Evolutionary conservation across 805 yeast species (phyloP).

Genomic region (Naumovozyma baii): DNA sequence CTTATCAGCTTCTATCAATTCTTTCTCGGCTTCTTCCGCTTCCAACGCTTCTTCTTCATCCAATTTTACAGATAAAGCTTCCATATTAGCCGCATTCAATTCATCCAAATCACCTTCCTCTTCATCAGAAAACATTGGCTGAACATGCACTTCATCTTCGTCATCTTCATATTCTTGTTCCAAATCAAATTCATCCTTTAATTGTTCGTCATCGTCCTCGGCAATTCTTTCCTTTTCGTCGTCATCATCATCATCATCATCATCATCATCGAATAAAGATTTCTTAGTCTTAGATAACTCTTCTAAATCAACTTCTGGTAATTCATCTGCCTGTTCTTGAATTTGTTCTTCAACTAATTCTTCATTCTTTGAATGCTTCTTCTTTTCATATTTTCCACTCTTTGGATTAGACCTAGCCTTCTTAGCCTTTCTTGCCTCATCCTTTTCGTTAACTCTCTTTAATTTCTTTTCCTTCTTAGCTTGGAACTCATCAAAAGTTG

Average conservation of each 20-base stretch:
- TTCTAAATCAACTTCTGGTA: slow-evolving; percentile 60
- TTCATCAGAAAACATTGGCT: slow-evolving; percentile 74
- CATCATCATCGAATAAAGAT: slow-evolving; percentile 59
- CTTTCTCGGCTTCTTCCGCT: slow-evolving; percentile 54
- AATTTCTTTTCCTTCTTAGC: slow-evolving; percentile 36
- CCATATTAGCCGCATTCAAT: slow-evolving; percentile 76
- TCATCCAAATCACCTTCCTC: slow-evolving; percentile 56
- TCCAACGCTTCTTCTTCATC: slow-evolving; percentile 52
- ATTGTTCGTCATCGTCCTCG: slow-evolving; percentile 19
- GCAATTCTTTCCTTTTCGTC: slow-evolving; percentile 24
- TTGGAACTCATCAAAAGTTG: slow-evolving; percentile 75
- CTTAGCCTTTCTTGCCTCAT: slow-evolving; percentile 9
- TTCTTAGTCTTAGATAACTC: slow-evolving; percentile 63
- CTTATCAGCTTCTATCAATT: slow-evolving; percentile 47
- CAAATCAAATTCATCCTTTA: slow-evolving; percentile 46
- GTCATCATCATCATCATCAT: slow-evolving; percentile 26
- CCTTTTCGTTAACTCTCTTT: slow-evolving; percentile 30
- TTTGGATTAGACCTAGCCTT: slow-evolving; percentile 7
- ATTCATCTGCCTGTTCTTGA: slow-evolving; percentile 24
- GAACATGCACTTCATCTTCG: slow-evolving; percentile 30
- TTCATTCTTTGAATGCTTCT: slow-evolving; percentile 6
- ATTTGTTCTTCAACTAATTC: slow-evolving; percentile 5
- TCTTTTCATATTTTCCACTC: slow-evolving; percentile 12
- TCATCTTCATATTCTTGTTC: slow-evolving; percentile 45
- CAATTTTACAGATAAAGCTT: slow-evolving; percentile 56